A percentile compares a stretch with the other conserved stretches of the same genome.
phyloP scores from a whole-genome alignment of 2,329 filamentous ascomycete species.

The Monosporascus sp. region DNA sequence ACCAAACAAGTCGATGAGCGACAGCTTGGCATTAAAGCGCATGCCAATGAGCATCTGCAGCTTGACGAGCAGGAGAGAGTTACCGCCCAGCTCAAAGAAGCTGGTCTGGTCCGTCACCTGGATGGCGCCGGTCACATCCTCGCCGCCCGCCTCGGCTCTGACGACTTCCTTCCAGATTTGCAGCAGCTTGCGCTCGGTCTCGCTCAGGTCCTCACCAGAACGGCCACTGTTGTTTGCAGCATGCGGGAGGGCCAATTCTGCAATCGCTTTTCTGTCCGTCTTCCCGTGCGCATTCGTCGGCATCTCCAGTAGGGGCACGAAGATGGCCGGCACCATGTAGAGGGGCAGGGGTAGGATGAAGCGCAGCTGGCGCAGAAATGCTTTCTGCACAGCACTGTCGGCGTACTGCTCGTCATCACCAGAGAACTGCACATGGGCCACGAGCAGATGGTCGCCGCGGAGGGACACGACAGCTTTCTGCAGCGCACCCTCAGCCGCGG shows the following conservation, averaged over 20 bases:
- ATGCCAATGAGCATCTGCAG: conserved; percentile 4
- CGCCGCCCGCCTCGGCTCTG: not conserved
- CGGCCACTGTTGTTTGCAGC: not conserved
- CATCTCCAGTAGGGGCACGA: conserved; percentile 2
- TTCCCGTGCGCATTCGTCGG: conserved; percentile 6
- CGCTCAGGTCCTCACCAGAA: conserved; percentile 1
- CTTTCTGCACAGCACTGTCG: conserved; percentile 1
- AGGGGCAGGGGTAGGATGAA: conserved; percentile 4
- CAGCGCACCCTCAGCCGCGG: not conserved
- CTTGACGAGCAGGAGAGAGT: conserved; percentile 5
- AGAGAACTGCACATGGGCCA: not conserved
- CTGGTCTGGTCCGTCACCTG: conserved; percentile 1
- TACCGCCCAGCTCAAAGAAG: conserved; percentile 9
- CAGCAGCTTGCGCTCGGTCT: conserved; percentile 2
- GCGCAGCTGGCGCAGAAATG: conserved; percentile 5
- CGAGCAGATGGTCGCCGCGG: not conserved
- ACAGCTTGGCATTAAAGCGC: conserved; percentile 1
- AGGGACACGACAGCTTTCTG: not conserved
- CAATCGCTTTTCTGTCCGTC: conserved; percentile 4
- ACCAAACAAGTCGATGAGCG: conserved; percentile 4
- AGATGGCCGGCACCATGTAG: conserved; percentile 5
- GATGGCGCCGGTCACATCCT: not conserved
- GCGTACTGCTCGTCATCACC: not conserved
- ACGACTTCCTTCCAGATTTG: conserved; percentile 4
- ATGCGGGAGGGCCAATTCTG: conserved; percentile 2